Evolutionary conservation across 1,284 basidiomycete species (phyloP).

Genomic region (Tilletia setariae): DNA sequence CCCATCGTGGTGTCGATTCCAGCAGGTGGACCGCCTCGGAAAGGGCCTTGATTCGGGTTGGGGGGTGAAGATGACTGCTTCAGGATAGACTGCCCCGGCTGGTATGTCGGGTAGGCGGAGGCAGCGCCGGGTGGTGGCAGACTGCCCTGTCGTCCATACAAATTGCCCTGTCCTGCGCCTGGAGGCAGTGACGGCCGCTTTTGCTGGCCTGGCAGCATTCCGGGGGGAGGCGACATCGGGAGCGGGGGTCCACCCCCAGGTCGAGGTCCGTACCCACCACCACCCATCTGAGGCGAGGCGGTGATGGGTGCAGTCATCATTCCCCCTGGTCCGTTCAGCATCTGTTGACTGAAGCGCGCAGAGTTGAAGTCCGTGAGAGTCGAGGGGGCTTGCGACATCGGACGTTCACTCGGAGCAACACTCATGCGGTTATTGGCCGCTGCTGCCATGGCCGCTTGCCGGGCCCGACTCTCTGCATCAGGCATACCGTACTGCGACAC

Average conservation of each 20-base stretch:
- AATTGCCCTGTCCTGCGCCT: slow-evolving; percentile 30
- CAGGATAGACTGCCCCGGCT: slow-evolving; percentile 1
- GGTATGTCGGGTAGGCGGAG: slow-evolving; percentile 8
- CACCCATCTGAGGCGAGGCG: no score
- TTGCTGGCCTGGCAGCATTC: slow-evolving; percentile 33
- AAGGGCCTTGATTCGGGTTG: background rate
- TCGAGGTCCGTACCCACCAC: background rate
- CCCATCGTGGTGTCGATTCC: no score
- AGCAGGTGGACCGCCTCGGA: background rate
- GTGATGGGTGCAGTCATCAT: no score
- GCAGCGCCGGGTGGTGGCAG: background rate
- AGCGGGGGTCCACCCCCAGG: slow-evolving; percentile 28
- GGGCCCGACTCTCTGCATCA: background rate
- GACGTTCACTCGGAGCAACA: slow-evolving; percentile 6
- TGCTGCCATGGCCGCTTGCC: background rate
- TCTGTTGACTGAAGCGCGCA: no score
- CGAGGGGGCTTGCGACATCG: background rate
- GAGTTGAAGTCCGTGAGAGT: background rate
- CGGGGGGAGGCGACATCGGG: no score
- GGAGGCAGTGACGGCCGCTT: slow-evolving; percentile 54
- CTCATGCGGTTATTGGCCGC: slow-evolving; percentile 1
- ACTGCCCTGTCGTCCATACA: background rate
- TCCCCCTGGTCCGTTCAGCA: no score
- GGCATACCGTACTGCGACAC: slow-evolving; percentile 6
- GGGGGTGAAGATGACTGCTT: background rate